Evolutionary conservation across 2,329 filamentous ascomycete species (phyloP).

Genomic region (Chalaropsis thielavioides): DNA sequence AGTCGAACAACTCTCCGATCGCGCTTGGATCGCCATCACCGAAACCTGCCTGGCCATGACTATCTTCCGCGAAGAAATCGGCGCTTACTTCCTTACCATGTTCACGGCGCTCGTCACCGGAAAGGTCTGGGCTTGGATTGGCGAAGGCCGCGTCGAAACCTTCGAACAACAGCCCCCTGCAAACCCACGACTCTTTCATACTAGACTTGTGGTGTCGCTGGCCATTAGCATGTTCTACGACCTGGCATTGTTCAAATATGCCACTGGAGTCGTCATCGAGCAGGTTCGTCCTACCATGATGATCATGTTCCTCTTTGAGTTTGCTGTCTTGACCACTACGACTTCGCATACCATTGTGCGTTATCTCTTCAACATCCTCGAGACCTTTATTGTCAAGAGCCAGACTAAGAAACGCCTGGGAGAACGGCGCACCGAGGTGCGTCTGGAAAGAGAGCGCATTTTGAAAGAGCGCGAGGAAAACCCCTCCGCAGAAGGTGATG

Average conservation of each 20-base stretch:
- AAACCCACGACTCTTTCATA: slow-evolving; percentile 79
- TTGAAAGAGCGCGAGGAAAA: slow-evolving; percentile 34
- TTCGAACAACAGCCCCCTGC: slow-evolving; percentile 88
- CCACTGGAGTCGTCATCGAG: slow-evolving; percentile 66
- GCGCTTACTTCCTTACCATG: slow-evolving; percentile 91
- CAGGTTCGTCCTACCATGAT: slow-evolving; percentile 95
- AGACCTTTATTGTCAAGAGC: slow-evolving; percentile 57
- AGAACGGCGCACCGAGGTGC: slow-evolving; percentile 53
- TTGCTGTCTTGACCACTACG: slow-evolving; percentile 69
- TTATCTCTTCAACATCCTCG: slow-evolving; percentile 64
- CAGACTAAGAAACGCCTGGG: slow-evolving; percentile 59
- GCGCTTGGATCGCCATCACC: slow-evolving; percentile 94
- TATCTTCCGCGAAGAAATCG: slow-evolving; percentile 89
- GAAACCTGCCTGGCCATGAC: slow-evolving; percentile 97
- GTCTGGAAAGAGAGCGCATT: slow-evolving; percentile 41
- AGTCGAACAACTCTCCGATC: slow-evolving; percentile 92
- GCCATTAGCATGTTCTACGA: slow-evolving; percentile 69
- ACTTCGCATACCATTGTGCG: slow-evolving; percentile 66
- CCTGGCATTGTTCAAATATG: slow-evolving; percentile 64
- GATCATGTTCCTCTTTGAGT: slow-evolving; percentile 99
- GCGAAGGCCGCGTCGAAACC: slow-evolving; percentile 82
- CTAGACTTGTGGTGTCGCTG: slow-evolving; percentile 64
- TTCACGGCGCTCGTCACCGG: slow-evolving; percentile 83
- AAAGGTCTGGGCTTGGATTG: slow-evolving; percentile 98
- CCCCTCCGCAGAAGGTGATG: slow-evolving; percentile 31